Percentiles rank a stretch among this genome's conserved stretches.
These are phyloP conservation scores for Sparassis latifolia DNA, from an alignment of 1,284 basidiomycete species.

Conservation along the genomic window DNA sequence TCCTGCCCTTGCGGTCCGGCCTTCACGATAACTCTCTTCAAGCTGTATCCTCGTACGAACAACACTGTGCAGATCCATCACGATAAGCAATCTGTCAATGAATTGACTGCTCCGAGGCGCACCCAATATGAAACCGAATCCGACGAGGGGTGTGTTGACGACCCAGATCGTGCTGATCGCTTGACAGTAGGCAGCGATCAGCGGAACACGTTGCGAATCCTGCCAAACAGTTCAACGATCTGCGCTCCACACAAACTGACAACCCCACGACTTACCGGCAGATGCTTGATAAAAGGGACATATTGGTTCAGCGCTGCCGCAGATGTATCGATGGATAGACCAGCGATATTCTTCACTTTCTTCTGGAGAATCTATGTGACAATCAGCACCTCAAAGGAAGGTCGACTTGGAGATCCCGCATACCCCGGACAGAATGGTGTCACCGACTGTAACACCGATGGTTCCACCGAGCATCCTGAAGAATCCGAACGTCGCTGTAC, in stretches of 20 bases:
- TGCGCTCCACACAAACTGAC: background rate
- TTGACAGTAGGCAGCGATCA: constrained; percentile 66
- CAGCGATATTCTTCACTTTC: constrained; percentile 43
- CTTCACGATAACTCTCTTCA: constrained; percentile 48
- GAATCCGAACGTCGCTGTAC: constrained; percentile 66
- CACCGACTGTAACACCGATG: constrained; percentile 66
- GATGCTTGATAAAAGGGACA: constrained; percentile 45
- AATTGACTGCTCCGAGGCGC: constrained; percentile 16
- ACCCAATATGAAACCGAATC: constrained; percentile 55
- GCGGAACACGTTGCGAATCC: constrained; percentile 34
- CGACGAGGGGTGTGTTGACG: constrained; percentile 54
- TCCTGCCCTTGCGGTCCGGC: constrained; percentile 25
- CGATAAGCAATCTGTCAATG: background rate
- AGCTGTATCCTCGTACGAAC: constrained; percentile 56
- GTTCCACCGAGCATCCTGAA: constrained; percentile 75
- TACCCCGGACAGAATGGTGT: constrained; percentile 62
- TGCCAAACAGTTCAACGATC: constrained; percentile 32
- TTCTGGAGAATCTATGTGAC: constrained; percentile 37
- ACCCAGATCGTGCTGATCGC: constrained; percentile 72
- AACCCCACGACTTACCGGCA: constrained; percentile 37
- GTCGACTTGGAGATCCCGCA: constrained; percentile 18
- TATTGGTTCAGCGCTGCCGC: constrained; percentile 50
- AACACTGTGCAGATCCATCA: constrained; percentile 26
- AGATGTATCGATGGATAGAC: constrained; percentile 42
- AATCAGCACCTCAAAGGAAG: background rate